Evolutionary conservation across 768 basidiomycete genomes (phyloP), one percentile per base, ranked within the genome.

Genomic region (Mycena crocata): DNA sequence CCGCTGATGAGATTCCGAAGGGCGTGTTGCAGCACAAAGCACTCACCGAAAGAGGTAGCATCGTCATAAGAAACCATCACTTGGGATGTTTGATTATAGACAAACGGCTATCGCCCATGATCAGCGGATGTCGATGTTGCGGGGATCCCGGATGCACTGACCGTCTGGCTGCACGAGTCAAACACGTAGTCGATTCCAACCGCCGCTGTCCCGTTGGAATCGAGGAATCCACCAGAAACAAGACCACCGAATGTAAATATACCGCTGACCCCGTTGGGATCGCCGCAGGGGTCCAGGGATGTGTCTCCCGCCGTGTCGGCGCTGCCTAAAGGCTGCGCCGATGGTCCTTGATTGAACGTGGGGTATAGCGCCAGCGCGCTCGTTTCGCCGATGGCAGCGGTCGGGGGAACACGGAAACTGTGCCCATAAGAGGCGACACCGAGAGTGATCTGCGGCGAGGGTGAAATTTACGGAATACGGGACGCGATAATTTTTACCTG

Each of bases 381-480:
- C 30, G 75, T 73, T n/a, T 72, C 60, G 5, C 73, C 65, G 64
- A 85, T 72, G 0, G 87, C 87, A 37, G 78, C 69, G 23, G 64
- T 70, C 19, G 71, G 67, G 5, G 74, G 49, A 10, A 82, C 72
- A 40, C 86, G 83, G 83, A 83, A 96, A 24, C 93, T 89, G 78
- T 94, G 94, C 0, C 93, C 94, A 78, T 94, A 97, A 21, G 90
- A 81, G 15, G 95, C 88, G 0, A 97, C 89, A 57, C 95, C 96
- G 9, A 98, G 87, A 31, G 95, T 87, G 62, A 97, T 90, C 80
- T 70, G 51, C 14, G 7, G 13, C 15, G 26, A 24, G 3, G 19
- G 14, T 0, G 15, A 40, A 56, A 32, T 56, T 39, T 21, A 42
- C n/a, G 6, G 26, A 7, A 56, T 28, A 14, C 30, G 3, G 15